Evolutionary conservation across 805 yeast genomes (phyloP), one percentile per base, ranked within the genome.

Genomic region (Nakazawaea populi): DNA sequence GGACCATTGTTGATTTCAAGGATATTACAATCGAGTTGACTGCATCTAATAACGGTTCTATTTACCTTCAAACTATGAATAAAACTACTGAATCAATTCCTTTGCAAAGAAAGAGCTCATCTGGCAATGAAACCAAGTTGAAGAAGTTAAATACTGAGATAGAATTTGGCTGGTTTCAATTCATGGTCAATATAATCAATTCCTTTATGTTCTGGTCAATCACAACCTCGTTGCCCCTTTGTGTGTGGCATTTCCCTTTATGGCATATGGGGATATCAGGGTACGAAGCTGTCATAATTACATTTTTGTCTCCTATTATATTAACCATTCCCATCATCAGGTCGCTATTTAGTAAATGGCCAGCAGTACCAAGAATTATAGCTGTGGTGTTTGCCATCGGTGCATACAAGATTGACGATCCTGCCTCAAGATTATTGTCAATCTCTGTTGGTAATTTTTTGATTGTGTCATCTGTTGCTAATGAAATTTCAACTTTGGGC

Each of bases 201-300:
- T 76, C 92, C 4, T 84, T 81, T 62, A 74, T 89, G 51, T 89
- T 88, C 65, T 94, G 97, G 97, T 76, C 97, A 0, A 83, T 83
- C 27, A 56, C 82, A 42, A 87, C 98, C 3, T 80, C 96, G 0
- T 72, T 94, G 53, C 85, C 89, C 42, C 77, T 94, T 51, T 83
- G 94, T 61, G 83, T 94, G 47, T 94, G 99, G 99, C 89, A 88
- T 71, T 94, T 94, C 75, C 99, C 99, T 9, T 73, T 94, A 55
- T 94, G 99, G 99, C 80, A 87, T 63, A 90, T 94, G 97, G 98
- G 97, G 6, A 85, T 94, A 43, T 87, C 96, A 1, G 99, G 99
- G 4, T 91, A 87, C 64, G 99, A 94, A 68, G 86, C 86, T 0
- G 76, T 82, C 3, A 73, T 89, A 44, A 62, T 80, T 6, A 69